phyloP scores from a whole-genome alignment of 352 stramenopile genomes.

The Globisporangium iwayamae region DNA sequence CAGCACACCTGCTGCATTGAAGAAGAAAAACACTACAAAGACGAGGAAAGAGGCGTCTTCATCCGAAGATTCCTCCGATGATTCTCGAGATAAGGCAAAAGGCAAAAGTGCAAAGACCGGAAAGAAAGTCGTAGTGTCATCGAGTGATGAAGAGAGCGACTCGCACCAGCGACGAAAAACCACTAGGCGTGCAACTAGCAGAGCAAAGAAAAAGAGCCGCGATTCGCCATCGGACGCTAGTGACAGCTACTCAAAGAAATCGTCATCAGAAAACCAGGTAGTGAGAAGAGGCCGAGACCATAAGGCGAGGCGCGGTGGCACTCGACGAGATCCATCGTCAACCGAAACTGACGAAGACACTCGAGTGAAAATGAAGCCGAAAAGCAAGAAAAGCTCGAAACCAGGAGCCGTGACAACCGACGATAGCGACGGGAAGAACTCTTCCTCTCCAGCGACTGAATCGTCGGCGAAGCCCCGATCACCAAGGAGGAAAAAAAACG shows the following conservation, averaged over 20 bases:
- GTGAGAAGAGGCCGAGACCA: background rate
- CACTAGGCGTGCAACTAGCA: background rate
- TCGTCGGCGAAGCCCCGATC: background rate
- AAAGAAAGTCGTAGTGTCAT: background rate
- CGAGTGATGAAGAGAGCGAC: constrained; percentile 3
- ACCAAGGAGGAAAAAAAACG: background rate
- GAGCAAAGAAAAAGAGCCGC: background rate
- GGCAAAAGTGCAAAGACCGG: constrained; percentile 1
- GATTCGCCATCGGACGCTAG: background rate
- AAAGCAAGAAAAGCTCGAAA: constrained; percentile 2
- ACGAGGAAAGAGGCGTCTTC: constrained; percentile 13
- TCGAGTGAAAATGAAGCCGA: background rate
- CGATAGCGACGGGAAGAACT: constrained; percentile 10
- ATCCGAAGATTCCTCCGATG: constrained; percentile 13
- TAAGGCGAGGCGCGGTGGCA: background rate
- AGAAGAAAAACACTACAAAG: constrained; percentile 7
- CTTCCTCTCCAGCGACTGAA: background rate
- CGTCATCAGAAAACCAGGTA: background rate
- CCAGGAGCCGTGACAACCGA: constrained; percentile 3
- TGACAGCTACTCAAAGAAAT: background rate
- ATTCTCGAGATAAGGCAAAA: background rate
- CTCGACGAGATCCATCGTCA: constrained; percentile 3
- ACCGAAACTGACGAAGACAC: constrained; percentile 14
- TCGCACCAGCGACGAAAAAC: background rate
- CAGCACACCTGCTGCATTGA: constrained; percentile 1